Conservation (phyloP, 1,284 basidiomycete genomes). For the Cutaneotrichosporon spelunceum region DNA sequence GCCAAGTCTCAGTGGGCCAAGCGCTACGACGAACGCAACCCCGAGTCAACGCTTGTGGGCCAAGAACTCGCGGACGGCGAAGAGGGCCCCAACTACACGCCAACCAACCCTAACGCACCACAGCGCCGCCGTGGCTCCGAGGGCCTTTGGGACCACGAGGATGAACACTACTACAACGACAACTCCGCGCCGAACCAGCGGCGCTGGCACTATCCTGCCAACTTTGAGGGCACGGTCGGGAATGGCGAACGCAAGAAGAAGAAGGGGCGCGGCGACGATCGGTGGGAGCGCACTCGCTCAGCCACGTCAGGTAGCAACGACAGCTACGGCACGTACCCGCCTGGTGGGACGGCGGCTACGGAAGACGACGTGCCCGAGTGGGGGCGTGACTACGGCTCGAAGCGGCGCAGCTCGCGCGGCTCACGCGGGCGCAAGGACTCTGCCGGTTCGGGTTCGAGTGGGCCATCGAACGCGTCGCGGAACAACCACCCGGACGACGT, state of each 20-base stretch:
- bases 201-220: slow-evolving; percentile 53
- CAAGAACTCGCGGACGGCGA: slow-evolving; percentile 77
- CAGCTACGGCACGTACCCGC: slow-evolving; percentile 34
- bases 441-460: background rate
- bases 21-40: slow-evolving; percentile 79
- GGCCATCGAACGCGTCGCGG: slow-evolving; percentile 5
- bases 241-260: slow-evolving; percentile 31
- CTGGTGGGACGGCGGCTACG: slow-evolving; percentile 29
- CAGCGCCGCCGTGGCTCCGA: slow-evolving; percentile 31
- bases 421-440: slow-evolving; percentile 23
- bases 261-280: slow-evolving; percentile 28
- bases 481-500: slow-evolving; percentile 29
- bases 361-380: slow-evolving; percentile 53
- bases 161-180: slow-evolving; percentile 50
- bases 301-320: slow-evolving; percentile 22
- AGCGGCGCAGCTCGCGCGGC: slow-evolving; percentile 28
- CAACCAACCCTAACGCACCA: slow-evolving; percentile 32
- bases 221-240: slow-evolving; percentile 50
- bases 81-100: slow-evolving; percentile 49
- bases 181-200: slow-evolving; percentile 50
- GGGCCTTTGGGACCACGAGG: slow-evolving; percentile 46
- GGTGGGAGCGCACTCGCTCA: slow-evolving; percentile 39
- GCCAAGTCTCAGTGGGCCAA: slow-evolving; percentile 79
- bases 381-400: slow-evolving; percentile 51
- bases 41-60: slow-evolving; percentile 66